Evolutionary conservation across 129 eudicot genomes (phyloP).

Genomic region (Tagetes patula): DNA sequence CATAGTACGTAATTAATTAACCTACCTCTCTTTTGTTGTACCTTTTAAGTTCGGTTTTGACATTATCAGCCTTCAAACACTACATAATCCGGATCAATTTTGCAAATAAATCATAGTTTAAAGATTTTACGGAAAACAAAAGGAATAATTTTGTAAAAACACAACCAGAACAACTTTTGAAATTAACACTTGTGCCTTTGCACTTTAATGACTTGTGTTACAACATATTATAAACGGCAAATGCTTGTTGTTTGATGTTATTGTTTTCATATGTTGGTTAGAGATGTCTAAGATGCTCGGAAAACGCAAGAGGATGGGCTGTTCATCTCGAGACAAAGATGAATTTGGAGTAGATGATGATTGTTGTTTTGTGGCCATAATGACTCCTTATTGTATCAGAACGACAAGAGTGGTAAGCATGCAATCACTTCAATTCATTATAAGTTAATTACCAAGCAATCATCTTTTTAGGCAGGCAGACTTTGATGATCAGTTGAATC

Average conservation of each 20-base stretch:
- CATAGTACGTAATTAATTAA: not conserved
- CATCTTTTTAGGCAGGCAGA: no score
- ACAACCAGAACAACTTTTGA: no score
- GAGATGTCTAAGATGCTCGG: slow-evolving; percentile 13
- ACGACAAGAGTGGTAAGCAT: slow-evolving; percentile 21
- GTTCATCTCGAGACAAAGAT: not conserved
- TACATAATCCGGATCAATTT: no score
- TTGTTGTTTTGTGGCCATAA: slow-evolving; percentile 4
- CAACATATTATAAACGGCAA: no score
- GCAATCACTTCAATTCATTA: not conserved
- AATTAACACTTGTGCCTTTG: no score
- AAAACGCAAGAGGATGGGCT: slow-evolving; percentile 7
- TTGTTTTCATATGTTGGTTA: slow-evolving; percentile 3
- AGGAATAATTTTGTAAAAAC: no score
- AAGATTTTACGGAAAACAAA: no score
- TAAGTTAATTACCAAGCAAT: not conserved
- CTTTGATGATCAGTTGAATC: no score
- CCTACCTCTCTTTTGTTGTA: not conserved
- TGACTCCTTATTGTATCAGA: slow-evolving; percentile 7
- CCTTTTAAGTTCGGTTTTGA: no score
- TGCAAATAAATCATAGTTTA: no score
- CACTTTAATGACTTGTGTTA: no score
- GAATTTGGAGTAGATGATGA: not conserved
- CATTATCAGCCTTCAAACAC: no score
- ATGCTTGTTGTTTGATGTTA: not conserved